Evolutionary conservation across 139 green algal genomes (phyloP), one percentile per base, ranked within the genome.

Genomic region (Picochlorum sp.): DNA sequence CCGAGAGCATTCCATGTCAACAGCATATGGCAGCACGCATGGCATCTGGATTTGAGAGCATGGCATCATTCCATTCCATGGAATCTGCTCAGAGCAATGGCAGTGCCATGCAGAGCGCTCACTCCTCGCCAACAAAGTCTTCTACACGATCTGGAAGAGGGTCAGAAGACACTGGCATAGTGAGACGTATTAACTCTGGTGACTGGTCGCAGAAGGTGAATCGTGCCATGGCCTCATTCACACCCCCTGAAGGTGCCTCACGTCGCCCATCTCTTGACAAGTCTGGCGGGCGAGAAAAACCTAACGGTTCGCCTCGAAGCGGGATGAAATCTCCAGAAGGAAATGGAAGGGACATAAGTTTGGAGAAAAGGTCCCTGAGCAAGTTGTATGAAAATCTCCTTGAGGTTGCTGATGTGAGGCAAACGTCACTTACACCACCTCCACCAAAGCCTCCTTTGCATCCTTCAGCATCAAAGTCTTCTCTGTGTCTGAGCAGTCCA

Each of bases 381-480:
- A 62, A 72, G 45, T 58, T 77, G 64, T 72, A 68, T 49, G 57
- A 69, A 10, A 72, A 77, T 62, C 56, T 77, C 57, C 56, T 62
- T 16, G 70, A 76, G 20, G 37, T 71, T 20, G 63, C 23, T 2
- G 37, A 23, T 28, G 44, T 28, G 31, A n/a, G 58, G 15, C 13
- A 65, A 65, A 14, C 13, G 6, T 65, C 20, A 9, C 13, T 52
- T 8, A 65, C 58, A 1, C 58, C 58, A 30, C 58, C 58, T 18
- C 44, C 51, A 14, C n/a, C 20, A 52, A 65, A 31, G 11, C 58
- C 58, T 31, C 58, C 58, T 8, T 31, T 65, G 58, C 58, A 21
- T 16, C 58, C 58, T 14, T 38, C 21, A 30, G 51, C 13, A 34
- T 59, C 51, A 18, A 54, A 54, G n/a, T 54, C 47, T 54, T 54